Evolutionary conservation across 2,329 filamentous ascomycete genomes (phyloP).

Genomic region (Alternaria sp.): DNA sequence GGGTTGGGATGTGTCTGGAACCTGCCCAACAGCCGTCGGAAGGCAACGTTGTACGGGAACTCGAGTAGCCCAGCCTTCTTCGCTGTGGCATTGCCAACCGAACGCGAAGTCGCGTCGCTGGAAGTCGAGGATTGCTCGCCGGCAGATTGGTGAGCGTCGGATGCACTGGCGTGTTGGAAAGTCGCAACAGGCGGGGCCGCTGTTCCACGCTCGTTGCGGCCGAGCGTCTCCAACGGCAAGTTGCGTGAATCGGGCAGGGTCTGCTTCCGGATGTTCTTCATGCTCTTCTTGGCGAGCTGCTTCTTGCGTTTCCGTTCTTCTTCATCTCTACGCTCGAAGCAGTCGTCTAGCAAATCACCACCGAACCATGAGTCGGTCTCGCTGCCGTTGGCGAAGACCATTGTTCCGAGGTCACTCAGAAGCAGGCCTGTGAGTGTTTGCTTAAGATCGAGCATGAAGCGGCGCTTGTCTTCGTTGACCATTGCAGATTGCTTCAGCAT

Average conservation of each 20-base stretch:
- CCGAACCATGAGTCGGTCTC: constrained; percentile 91
- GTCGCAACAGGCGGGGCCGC: constrained; percentile 52
- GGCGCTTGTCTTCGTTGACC: constrained; percentile 72
- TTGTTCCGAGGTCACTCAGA: constrained; percentile 85
- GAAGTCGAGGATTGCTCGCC: constrained; percentile 55
- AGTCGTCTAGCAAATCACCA: constrained; percentile 61
- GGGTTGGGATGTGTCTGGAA: constrained; percentile 92
- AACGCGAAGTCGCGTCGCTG: constrained; percentile 53
- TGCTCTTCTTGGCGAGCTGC: constrained; percentile 58
- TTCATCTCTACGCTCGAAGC: constrained; percentile 50
- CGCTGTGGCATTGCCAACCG: constrained; percentile 49
- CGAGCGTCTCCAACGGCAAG: constrained; percentile 52
- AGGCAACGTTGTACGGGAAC: constrained; percentile 83
- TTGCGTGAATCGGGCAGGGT: constrained; percentile 44
- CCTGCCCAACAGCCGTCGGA: constrained; percentile 78
- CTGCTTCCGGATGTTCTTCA: constrained; percentile 63
- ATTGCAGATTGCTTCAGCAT: constrained; percentile 63
- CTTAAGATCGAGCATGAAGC: constrained; percentile 78
- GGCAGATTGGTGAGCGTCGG: constrained; percentile 50
- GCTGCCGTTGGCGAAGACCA: constrained; percentile 85
- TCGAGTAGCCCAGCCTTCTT: constrained; percentile 59
- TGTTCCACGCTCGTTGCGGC: constrained; percentile 50
- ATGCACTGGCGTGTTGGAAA: constrained; percentile 50
- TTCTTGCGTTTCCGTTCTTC: constrained; percentile 50
- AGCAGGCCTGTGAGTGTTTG: constrained; percentile 83